Conservation (phyloP, 768 basidiomycete species). For the Phanerochaete carnosa region DNA sequence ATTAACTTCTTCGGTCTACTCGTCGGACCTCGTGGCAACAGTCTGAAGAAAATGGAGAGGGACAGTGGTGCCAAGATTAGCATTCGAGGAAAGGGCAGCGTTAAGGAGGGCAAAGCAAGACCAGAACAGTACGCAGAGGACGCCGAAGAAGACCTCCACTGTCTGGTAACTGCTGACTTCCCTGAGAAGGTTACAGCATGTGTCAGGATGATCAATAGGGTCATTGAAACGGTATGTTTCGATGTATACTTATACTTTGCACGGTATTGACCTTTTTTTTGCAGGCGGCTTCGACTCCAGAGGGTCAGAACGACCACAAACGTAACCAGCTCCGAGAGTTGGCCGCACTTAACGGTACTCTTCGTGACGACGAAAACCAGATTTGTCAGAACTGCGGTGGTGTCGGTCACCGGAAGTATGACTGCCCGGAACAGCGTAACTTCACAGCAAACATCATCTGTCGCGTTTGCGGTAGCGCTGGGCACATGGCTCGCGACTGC, state of each 20-base stretch:
- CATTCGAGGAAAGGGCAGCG: slow-evolving; percentile 96
- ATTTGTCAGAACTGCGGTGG: slow-evolving; percentile 97
- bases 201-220: slow-evolving; percentile 93
- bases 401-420: slow-evolving; percentile 96
- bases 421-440: slow-evolving; percentile 97
- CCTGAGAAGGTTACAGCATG: slow-evolving; percentile 90
- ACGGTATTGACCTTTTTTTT: slow-evolving; percentile 7
- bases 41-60: slow-evolving; percentile 99
- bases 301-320: slow-evolving; percentile 99
- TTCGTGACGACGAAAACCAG: slow-evolving; percentile 99
- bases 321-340: slow-evolving; percentile 97
- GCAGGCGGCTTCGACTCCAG: slow-evolving; percentile 97
- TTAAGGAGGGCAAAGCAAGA: slow-evolving; percentile 97
- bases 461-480: slow-evolving; percentile 95
- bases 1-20: slow-evolving; percentile 99
- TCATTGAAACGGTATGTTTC: slow-evolving; percentile 89
- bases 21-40: slow-evolving; percentile 97
- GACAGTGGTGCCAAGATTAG: slow-evolving; percentile 98
- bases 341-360: slow-evolving; percentile 95
- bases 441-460: slow-evolving; percentile 99
- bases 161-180: slow-evolving; percentile 89
- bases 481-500: slow-evolving; percentile 99
- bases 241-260: not conserved
- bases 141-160: slow-evolving; percentile 98
- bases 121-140: slow-evolving; percentile 95